phyloP scores from a whole-genome alignment of 2,329 filamentous ascomycete species.

The Cercospora sojina region DNA sequence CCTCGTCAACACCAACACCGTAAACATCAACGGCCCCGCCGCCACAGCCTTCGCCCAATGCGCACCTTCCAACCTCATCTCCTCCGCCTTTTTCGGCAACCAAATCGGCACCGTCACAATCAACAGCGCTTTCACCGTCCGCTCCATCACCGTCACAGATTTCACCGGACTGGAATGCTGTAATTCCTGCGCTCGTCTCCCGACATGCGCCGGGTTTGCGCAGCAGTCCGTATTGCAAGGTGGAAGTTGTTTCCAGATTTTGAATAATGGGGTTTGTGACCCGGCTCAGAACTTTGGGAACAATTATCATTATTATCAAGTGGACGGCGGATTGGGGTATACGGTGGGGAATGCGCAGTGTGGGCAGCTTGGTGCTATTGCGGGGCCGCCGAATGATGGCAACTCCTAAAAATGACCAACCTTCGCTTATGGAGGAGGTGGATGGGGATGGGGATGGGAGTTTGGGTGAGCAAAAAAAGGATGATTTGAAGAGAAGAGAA shows the following conservation, averaged over 20 bases:
- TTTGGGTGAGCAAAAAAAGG: neutral
- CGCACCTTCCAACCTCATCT: conserved; percentile 2
- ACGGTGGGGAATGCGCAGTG: conserved; percentile 18
- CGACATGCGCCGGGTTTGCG: conserved; percentile 14
- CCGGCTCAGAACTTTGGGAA: conserved; percentile 5
- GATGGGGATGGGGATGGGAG: too few species aligned
- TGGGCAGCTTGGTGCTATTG: conserved; percentile 3
- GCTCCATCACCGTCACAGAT: conserved; percentile 7
- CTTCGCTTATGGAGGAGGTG: too few species aligned
- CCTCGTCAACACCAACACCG: conserved; percentile 6
- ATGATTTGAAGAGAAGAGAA: neutral
- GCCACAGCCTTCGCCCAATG: conserved; percentile 13
- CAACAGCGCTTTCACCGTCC: conserved; percentile 9
- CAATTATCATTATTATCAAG: conserved; percentile 11
- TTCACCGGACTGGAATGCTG: conserved; percentile 10
- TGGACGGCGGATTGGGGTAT: conserved; percentile 1
- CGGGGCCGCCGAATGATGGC: neutral
- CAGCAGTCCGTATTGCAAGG: neutral
- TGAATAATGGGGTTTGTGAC: conserved; percentile 7
- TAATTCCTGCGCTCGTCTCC: neutral
- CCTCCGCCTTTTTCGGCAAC: conserved; percentile 10
- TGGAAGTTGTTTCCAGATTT: conserved; percentile 8
- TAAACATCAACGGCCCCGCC: conserved; percentile 9
- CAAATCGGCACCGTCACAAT: conserved; percentile 15
- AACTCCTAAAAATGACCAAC: neutral